phyloP scores from a whole-genome alignment of 192 early-diverging fungal genomes.

The Lobulomyces angularis region DNA sequence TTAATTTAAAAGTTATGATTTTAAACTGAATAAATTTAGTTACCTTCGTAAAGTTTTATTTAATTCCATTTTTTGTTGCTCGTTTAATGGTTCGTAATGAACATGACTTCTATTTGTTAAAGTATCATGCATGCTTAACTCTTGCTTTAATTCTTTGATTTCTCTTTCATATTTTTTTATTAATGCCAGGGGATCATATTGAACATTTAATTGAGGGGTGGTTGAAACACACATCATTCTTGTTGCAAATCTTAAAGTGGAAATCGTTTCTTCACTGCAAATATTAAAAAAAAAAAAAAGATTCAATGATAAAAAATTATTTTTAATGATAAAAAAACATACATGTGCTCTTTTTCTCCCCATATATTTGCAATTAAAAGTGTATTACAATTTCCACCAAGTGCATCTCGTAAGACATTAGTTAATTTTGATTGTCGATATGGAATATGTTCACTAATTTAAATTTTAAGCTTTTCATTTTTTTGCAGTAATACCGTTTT shows the following conservation, averaged over 20 bases:
- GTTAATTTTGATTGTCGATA: constrained; percentile 52
- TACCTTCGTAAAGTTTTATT: no score
- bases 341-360: no score
- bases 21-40: no score
- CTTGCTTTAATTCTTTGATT: constrained; percentile 48
- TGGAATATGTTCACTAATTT: constrained; percentile 42
- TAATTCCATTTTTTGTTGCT: constrained; percentile 33
- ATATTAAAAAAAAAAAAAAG: no score
- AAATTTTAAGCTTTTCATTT: background rate
- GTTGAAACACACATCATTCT: constrained; percentile 53
- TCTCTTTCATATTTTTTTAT: constrained; percentile 53
- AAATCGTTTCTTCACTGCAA: constrained; percentile 53
- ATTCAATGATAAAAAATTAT: no score
- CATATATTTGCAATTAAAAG: constrained; percentile 51
- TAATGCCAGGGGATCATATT: constrained; percentile 47
- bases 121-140: constrained; percentile 50
- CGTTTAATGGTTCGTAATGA: constrained; percentile 43
- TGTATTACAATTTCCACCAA: constrained; percentile 53
- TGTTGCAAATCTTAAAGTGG: constrained; percentile 48
- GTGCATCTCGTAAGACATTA: constrained; percentile 43
- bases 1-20: no score
- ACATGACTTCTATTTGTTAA: constrained; percentile 40
- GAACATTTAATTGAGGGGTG: constrained; percentile 41
- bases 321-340: no score
- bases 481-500: constrained; percentile 21